Base-by-base conservation (phyloP, 306 rosid species). In the Malus asiatica region DNA sequence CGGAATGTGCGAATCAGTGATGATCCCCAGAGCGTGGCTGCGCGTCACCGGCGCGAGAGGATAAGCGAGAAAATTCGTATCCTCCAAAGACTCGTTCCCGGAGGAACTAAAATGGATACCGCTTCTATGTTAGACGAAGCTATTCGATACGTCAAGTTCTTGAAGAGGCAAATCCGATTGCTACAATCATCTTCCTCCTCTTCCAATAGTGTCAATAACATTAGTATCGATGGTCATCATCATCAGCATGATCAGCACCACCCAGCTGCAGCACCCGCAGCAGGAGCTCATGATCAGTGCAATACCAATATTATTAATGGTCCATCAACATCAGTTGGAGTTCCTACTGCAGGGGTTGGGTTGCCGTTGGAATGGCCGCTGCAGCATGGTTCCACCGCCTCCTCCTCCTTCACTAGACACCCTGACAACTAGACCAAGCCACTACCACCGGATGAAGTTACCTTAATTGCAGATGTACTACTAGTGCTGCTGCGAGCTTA, bases 121-220 rank as follows among this genome's bases (percentile, higher is more conserved):
- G 97, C 98, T 63, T 89, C 98, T 48, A 95, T 95, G 98, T 78
- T 95, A 0, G 97, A 95, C 52, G 98, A 95, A 86, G 98, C 98
- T 71, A 88, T 92, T 73, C 87, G 91, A 60, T 95, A 95, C 72
- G 95, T 92, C 58, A 95, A 95, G 86, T 95, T 95, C 90, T 82
- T 95, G 76, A 95, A 90, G 85, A 82, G 86, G 33, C 98, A 95
- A 84, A 89, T 95, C 75, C 92, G 88, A 72, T 67, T 91, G 61
- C 89, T 91, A 33, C 94, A 87, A 83, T 80, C 89, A 22, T 81
- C 87, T 46, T 16, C 52, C 77, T 8, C 80, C 35, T 70, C 40
- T 22, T 32, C 76, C 16, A 61, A 2, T 30, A 14, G 6, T 27
- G 11, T 16, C 22, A 55, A 55, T 6, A 55, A 5, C 20, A 6